These are phyloP conservation scores for Phytophthora podocarpi DNA, from an alignment of 352 stramenopile species.

Conservation along the genomic window DNA sequence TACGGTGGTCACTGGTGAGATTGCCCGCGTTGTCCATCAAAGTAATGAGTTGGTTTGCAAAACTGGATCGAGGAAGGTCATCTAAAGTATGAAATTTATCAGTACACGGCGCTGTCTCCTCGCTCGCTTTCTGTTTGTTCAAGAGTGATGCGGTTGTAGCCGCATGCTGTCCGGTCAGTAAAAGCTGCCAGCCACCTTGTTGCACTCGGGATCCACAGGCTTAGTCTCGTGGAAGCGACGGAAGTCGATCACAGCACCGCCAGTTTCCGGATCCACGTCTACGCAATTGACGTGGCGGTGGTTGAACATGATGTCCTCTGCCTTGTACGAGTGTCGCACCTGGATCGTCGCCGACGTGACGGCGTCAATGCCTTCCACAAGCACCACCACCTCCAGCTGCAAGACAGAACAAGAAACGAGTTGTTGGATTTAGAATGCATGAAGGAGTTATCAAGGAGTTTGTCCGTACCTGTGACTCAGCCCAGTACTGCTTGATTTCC, in stretches of 20 bases:
- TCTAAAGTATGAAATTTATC: slow-evolving; percentile 31
- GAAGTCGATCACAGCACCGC: slow-evolving; percentile 89
- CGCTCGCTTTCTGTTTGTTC: background rate
- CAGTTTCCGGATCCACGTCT: slow-evolving; percentile 69
- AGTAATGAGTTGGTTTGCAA: too few relatives aligned
- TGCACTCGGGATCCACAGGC: slow-evolving; percentile 54
- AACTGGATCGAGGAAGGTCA: background rate
- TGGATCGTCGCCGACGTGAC: slow-evolving; percentile 95
- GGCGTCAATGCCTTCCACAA: slow-evolving; percentile 96
- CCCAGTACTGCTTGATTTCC: slow-evolving; percentile 79
- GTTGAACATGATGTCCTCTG: slow-evolving; percentile 93
- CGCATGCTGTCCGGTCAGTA: too few relatives aligned
- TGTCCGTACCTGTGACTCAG: slow-evolving; percentile 66
- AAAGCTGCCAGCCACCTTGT: slow-evolving; percentile 61
- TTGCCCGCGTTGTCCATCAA: too few relatives aligned
- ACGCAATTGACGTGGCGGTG: slow-evolving; percentile 94
- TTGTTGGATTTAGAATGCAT: background rate
- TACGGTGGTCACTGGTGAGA: too few relatives aligned
- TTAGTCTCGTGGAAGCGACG: slow-evolving; percentile 87
- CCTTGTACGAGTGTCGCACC: slow-evolving; percentile 95
- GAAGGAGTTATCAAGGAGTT: background rate
- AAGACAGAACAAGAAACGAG: slow-evolving; percentile 1
- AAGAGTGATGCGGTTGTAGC: too few relatives aligned
- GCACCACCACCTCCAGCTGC: slow-evolving; percentile 95
- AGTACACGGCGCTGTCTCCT: slow-evolving; percentile 14